Percentiles rank a stretch among this genome's conserved stretches.
phyloP scores from a whole-genome alignment of 805 yeast species.

The Starmerella powellii region DNA sequence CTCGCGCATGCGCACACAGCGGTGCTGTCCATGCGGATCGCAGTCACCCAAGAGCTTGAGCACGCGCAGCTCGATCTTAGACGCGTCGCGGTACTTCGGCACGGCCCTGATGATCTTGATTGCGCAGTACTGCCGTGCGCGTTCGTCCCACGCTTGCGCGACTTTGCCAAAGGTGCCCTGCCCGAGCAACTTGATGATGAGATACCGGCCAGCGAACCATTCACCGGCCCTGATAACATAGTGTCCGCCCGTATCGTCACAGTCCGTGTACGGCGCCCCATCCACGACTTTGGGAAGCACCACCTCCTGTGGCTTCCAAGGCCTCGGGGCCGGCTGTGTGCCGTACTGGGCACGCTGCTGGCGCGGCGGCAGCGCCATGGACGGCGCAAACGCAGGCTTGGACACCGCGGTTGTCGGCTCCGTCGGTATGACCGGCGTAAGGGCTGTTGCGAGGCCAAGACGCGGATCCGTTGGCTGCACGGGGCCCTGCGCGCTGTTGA shows the following conservation, averaged over 20 bases:
- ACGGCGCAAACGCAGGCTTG: conserved; percentile 1
- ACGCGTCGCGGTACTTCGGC: conserved; percentile 90
- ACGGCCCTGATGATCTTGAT: conserved; percentile 85
- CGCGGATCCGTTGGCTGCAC: not conserved
- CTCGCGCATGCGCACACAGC: conserved; percentile 76
- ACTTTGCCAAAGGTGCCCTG: conserved; percentile 93
- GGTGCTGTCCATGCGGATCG: conserved; percentile 55
- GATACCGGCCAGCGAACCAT: conserved; percentile 50
- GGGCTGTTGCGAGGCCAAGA: not conserved
- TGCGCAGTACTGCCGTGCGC: conserved; percentile 56
- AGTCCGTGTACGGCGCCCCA: conserved; percentile 12
- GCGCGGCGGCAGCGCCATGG: not conserved
- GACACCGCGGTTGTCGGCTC: not conserved
- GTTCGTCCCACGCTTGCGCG: conserved; percentile 63
- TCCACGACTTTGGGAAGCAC: conserved; percentile 21
- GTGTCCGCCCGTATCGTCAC: conserved; percentile 28
- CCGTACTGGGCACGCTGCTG: not conserved
- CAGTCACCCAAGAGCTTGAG: conserved; percentile 58
- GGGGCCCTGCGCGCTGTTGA: not conserved
- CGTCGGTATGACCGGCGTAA: not conserved
- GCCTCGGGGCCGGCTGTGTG: conserved; percentile 6
- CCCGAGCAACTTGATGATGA: conserved; percentile 58
- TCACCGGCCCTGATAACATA: conserved; percentile 29
- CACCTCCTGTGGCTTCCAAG: conserved; percentile 20
- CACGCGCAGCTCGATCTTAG: conserved; percentile 80